phyloP scores from a whole-genome alignment of 805 yeast genomes.

The Candida sphagnicola region DNA sequence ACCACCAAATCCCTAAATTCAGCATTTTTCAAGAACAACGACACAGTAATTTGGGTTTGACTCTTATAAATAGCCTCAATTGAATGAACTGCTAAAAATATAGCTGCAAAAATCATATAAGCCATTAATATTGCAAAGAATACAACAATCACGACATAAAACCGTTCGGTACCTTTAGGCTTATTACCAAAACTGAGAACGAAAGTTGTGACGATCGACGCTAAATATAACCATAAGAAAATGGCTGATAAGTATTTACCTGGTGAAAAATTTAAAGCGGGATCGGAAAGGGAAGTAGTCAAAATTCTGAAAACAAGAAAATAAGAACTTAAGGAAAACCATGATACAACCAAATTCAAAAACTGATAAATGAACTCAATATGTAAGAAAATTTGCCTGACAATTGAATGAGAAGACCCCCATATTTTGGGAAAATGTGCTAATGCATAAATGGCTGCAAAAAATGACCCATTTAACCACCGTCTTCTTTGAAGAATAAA shows the following conservation, averaged over 20 bases:
- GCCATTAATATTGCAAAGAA: slow-evolving; percentile 60
- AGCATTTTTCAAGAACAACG: slow-evolving; percentile 43
- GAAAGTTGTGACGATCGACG: slow-evolving; percentile 55
- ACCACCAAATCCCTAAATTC: slow-evolving; percentile 49
- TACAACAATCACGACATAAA: slow-evolving; percentile 48
- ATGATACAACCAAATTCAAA: slow-evolving; percentile 50
- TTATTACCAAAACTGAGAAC: slow-evolving; percentile 61
- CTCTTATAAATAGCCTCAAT: slow-evolving; percentile 29
- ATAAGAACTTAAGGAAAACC: slow-evolving; percentile 64
- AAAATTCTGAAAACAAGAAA: slow-evolving; percentile 61
- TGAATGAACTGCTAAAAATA: slow-evolving; percentile 54
- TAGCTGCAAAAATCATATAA: slow-evolving; percentile 55
- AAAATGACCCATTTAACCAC: slow-evolving; percentile 69
- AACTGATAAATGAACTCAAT: slow-evolving; percentile 55
- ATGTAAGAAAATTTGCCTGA: slow-evolving; percentile 49
- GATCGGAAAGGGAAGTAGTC: slow-evolving; percentile 46
- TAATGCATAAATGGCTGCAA: slow-evolving; percentile 56
- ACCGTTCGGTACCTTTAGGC: slow-evolving; percentile 57
- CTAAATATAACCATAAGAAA: slow-evolving; percentile 53
- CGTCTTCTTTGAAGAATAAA: slow-evolving; percentile 62
- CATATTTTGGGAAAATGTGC: slow-evolving; percentile 55
- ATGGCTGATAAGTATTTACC: slow-evolving; percentile 48
- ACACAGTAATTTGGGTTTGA: slow-evolving; percentile 40
- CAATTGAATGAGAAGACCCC: slow-evolving; percentile 48
- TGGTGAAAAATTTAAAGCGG: slow-evolving; percentile 38